Evolutionary conservation across 495 filamentous ascomycete species (phyloP), one percentile per base, ranked within the genome.

Genomic region (Penicillium samsonianum): DNA sequence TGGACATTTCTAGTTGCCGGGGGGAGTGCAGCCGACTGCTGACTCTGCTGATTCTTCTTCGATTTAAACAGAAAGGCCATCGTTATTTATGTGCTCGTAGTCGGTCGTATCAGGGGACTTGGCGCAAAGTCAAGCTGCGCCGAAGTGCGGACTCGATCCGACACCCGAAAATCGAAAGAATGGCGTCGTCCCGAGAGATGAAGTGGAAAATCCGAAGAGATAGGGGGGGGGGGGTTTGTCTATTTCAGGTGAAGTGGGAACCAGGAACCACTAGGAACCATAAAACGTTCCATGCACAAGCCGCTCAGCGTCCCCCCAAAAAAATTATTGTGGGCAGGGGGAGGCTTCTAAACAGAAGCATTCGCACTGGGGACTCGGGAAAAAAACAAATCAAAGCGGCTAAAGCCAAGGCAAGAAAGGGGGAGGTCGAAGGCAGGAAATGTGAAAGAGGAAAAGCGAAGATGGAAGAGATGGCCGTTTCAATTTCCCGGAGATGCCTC

Each of bases 61-160:
- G 82, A 84, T 64, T 83, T 83, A 63, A 86, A 86, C 54, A 86
- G 70, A 72, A 86, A 85, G 44, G 83, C 81, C 83, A 86, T 84
- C 68, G 73, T 80, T 56, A 70, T 55, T 33, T 62, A 63, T 58
- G 64, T 44, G 47, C 44, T 76, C 75, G 67, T 78, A 67, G 68
- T 72, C 60, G 63, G 72, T 76, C 72, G 69, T 73, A 47, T 45
- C 53, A 47, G 31, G 19, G 30, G 30, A 28, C 67, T 59, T 67
- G 53, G 65, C 59, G 65, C 64, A 65, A 40, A 37, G 48, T 55
- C 40, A 51, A 45, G 54, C 53, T 55, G 56, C 56, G 58, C 59
- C 56, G 53, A 55, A 44, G 50, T 57, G 53, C 41, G 49, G 57
- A 51, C 22, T 54, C 19, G 37, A n/a, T 42, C 54, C 63, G 44